phyloP scores from a whole-genome alignment of 768 basidiomycete genomes.

The Hericium rajendrae region DNA sequence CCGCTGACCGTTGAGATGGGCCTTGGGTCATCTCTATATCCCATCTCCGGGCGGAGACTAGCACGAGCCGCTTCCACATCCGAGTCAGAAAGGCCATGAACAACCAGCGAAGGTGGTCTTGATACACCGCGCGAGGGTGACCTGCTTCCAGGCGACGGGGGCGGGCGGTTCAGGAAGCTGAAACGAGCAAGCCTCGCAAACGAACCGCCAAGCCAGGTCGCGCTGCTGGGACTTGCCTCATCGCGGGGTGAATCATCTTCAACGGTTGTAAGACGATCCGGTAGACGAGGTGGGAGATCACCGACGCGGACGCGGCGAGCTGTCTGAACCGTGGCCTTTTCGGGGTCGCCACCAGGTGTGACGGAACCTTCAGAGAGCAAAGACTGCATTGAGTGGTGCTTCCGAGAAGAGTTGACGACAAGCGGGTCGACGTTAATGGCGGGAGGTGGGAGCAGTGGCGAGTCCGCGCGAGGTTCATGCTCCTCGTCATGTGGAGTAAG shows the following conservation, averaged over 20 bases:
- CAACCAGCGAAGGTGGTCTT: constrained; percentile 2
- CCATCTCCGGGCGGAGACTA: constrained; percentile 9
- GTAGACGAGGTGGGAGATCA: constrained; percentile 17
- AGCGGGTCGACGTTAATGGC: constrained; percentile 1
- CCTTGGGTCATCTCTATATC: constrained; percentile 26
- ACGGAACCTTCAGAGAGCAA: constrained; percentile 23
- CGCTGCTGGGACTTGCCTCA: constrained; percentile 13
- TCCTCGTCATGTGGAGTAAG: constrained; percentile 1
- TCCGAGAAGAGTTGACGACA: background rate
- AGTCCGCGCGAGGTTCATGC: constrained; percentile 2
- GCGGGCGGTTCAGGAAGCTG: background rate
- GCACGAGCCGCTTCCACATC: constrained; percentile 22
- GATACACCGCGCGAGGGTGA: constrained; percentile 1
- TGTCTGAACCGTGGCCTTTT: constrained; percentile 37
- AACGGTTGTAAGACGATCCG: constrained; percentile 4
- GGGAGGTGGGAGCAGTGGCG: constrained; percentile 10
- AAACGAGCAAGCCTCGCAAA: background rate
- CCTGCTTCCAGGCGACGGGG: background rate
- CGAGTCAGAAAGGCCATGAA: constrained; percentile 5
- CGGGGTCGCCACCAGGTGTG: constrained; percentile 19
- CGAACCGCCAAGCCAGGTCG: background rate
- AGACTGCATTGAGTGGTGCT: constrained; percentile 7
- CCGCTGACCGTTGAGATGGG: constrained; percentile 52
- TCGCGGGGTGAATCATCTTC: constrained; percentile 5
- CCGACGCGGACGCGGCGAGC: constrained; percentile 36